Percentiles rank a stretch among this genome's conserved stretches.
Conservation (phyloP, 2,329 filamentous ascomycete genomes). For the Arthroderma sp. region DNA sequence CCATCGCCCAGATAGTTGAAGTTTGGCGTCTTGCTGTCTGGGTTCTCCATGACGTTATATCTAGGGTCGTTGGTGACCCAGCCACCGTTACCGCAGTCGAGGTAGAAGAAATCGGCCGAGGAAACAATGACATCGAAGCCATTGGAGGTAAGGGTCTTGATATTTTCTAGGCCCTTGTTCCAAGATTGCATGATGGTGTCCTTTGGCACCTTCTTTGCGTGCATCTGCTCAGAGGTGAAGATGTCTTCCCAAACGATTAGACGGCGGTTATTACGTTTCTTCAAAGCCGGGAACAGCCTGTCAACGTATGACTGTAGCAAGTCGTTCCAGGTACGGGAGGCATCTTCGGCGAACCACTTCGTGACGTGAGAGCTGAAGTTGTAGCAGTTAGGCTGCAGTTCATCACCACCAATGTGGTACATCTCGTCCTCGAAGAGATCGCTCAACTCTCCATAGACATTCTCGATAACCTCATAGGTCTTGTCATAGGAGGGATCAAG, state of each 20-base stretch:
- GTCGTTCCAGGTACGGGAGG: constrained; percentile 41
- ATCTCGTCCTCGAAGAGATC: constrained; percentile 40
- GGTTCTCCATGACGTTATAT: constrained; percentile 45
- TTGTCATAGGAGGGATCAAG: constrained; percentile 45
- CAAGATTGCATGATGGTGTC: constrained; percentile 44
- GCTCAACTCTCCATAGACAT: constrained; percentile 45
- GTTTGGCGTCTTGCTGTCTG: constrained; percentile 33
- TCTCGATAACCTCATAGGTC: constrained; percentile 43
- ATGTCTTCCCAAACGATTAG: constrained; percentile 50
- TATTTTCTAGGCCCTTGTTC: constrained; percentile 43
- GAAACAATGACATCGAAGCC: constrained; percentile 48
- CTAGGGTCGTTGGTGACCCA: constrained; percentile 45
- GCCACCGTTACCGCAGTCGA: constrained; percentile 46
- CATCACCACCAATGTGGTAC: constrained; percentile 47
- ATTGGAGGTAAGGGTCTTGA: constrained; percentile 38
- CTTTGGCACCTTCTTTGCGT: constrained; percentile 38
- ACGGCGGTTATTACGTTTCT: constrained; percentile 35
- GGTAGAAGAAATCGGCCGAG: constrained; percentile 44
- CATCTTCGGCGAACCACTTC: constrained; percentile 41
- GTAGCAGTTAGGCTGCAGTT: constrained; percentile 46
- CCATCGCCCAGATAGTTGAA: constrained; percentile 46
- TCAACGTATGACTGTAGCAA: constrained; percentile 46
- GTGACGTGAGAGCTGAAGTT: constrained; percentile 43
- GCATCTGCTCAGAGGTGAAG: constrained; percentile 30
- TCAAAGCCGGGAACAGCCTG: constrained; percentile 41